Conservation (phyloP, 257 asterid species). For the Rhazya stricta region DNA sequence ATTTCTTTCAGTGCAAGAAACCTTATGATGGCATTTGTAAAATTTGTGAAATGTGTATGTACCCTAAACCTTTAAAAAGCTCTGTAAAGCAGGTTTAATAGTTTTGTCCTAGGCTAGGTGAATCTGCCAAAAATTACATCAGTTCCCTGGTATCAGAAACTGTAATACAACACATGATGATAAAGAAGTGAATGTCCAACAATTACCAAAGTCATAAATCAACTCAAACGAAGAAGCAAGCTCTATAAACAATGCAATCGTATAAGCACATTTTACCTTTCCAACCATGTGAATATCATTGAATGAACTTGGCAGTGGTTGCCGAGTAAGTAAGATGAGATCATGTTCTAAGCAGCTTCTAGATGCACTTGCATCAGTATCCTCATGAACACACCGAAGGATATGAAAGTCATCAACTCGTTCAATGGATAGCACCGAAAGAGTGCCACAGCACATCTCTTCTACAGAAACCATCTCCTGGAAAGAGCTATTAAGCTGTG, state of each 20-base stretch:
- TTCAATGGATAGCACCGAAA: slow-evolving; percentile 89
- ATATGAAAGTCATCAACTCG: slow-evolving; percentile 87
- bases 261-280: slow-evolving; percentile 44
- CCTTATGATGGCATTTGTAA: not conserved
- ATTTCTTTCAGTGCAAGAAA: not conserved
- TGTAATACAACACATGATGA: not conserved
- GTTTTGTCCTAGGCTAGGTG: not conserved
- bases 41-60: not conserved
- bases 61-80: not conserved
- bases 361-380: slow-evolving; percentile 41
- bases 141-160: not conserved
- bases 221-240: not conserved
- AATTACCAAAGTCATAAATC: not conserved
- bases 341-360: slow-evolving; percentile 74
- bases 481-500: slow-evolving; percentile 78
- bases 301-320: slow-evolving; percentile 48
- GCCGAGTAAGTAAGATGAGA: slow-evolving; percentile 77
- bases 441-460: slow-evolving; percentile 59
- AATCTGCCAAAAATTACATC: not conserved
- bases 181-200: not conserved
- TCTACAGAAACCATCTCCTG: slow-evolving; percentile 72
- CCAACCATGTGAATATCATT: slow-evolving; percentile 76
- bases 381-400: slow-evolving; percentile 84
- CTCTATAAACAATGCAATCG: not conserved
- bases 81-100: not conserved